Evolutionary conservation across 108 stramenopile species (phyloP).

Genomic region (Poteriospumella lacustris): DNA sequence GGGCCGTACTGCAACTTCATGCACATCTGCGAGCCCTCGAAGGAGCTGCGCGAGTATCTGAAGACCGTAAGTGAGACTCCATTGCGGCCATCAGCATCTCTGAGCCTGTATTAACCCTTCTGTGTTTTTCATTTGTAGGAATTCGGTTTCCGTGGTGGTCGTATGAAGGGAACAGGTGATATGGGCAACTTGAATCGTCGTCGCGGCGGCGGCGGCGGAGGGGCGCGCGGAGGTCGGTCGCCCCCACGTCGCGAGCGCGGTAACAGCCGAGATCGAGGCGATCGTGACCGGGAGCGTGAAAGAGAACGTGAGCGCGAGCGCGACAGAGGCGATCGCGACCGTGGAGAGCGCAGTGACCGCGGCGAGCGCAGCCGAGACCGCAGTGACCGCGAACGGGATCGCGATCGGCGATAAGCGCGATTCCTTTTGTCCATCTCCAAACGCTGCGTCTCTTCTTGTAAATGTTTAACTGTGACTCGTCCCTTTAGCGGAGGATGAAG

Average conservation of each 20-base stretch:
- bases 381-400: too few species aligned
- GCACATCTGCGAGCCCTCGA: conserved; percentile 58
- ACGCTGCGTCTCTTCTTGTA: too few species aligned
- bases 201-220: background rate
- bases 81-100: too few species aligned
- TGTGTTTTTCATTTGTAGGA: background rate
- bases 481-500: too few species aligned
- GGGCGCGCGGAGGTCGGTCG: background rate
- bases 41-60: background rate
- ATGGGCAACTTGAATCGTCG: background rate
- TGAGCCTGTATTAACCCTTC: background rate
- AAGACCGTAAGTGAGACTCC: background rate
- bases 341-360: too few species aligned
- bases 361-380: too few species aligned
- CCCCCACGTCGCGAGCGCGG: background rate
- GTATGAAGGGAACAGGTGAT: conserved; percentile 15
- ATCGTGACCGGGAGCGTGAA: background rate
- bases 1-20: conserved; percentile 97
- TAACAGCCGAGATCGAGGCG: background rate
- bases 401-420: too few species aligned
- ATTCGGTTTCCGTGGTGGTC: conserved; percentile 5
- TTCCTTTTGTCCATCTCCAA: too few species aligned
- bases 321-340: background rate
- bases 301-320: background rate
- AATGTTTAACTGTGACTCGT: too few species aligned